These are phyloP conservation scores for Alternaria tenuissima DNA, from an alignment of 2,329 filamentous ascomycete genomes.

Conservation along the genomic window DNA sequence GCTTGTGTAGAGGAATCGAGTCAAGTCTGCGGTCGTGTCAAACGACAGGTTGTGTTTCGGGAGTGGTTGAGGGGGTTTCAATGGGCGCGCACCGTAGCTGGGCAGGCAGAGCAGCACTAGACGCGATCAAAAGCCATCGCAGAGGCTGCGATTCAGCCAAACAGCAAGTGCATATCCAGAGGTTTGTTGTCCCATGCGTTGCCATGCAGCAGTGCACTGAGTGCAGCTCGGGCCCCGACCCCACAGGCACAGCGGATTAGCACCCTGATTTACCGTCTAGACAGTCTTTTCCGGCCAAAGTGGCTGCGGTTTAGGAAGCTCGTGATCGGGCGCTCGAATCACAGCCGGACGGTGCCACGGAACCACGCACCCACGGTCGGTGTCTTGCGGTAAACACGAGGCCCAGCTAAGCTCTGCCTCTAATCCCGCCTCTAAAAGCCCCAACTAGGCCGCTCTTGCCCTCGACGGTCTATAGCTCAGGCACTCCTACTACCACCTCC, in stretches of 20 bases:
- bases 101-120: background rate
- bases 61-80: background rate
- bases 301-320: conserved; percentile 13
- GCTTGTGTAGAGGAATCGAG: background rate
- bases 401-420: conserved; percentile 9
- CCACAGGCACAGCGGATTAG: conserved; percentile 32
- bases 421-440: conserved; percentile 19
- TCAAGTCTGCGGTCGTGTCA: too few relatives aligned
- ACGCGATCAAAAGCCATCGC: background rate
- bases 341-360: conserved; percentile 21
- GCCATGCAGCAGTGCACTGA: background rate
- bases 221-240: conserved; percentile 23
- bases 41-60: background rate
- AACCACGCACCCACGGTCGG: conserved; percentile 4
- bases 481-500: conserved; percentile 10
- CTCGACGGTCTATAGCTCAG: conserved; percentile 13
- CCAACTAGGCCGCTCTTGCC: conserved; percentile 28
- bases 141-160: background rate
- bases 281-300: conserved; percentile 17
- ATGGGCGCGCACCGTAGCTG: background rate
- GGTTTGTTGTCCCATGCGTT: conserved; percentile 11
- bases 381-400: conserved; percentile 22
- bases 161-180: background rate
- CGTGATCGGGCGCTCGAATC: conserved; percentile 30
- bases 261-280: conserved; percentile 17